Base-by-base conservation (phyloP, 495 filamentous ascomycete species). In the Aspergillus taichungensis region DNA sequence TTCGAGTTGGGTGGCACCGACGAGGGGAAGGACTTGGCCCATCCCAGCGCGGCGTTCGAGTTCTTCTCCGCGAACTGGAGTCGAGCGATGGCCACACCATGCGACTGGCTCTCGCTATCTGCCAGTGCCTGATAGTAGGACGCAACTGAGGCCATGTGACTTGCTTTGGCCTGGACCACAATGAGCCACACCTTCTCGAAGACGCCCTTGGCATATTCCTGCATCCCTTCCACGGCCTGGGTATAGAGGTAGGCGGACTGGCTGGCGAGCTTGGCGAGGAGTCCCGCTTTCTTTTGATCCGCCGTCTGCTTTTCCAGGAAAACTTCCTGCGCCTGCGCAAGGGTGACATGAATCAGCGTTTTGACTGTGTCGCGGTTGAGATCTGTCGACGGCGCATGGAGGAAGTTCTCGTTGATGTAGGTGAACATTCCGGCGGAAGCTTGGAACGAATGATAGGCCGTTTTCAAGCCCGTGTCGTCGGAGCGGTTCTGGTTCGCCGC, bases 381-480 rank as follows among this genome's bases (percentile, higher is more conserved):
- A 57, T 98, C 92, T 24, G 86, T 92, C 8, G 89, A 95, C 3
- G 92, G 92, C 30, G 92, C 92, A 58, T 98, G 94, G 34, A 96
- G 70, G 65, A 98, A 98, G 67, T 98, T 97, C 68, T 97, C 90
- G 63, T 97, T 98, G 70, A 98, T 97, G 56, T 98, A 98, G 13
- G 89, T 96, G 65, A 97, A 98, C 92, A 98, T 98, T 63, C 92
- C 92, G 8, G 92, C 92, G 18, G 90, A 85, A 30, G 92, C 92
- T 62, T 98, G 92, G 72, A 97, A 97, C 13, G 92, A 97, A 65
- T 98, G 91, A 59, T 95, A 98, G 3, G 92, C 86, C 11, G 88
- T 92, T 67, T 97, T 98, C 50, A 97, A 77, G 24, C 94, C 91
- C 13, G 83, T 72, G 48, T 97, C 94, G 56, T 97, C 89, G 47